Evolutionary conservation across 352 stramenopile species (phyloP), one percentile per base, ranked within the genome.

Genomic region (Phytopythium sindhum): DNA sequence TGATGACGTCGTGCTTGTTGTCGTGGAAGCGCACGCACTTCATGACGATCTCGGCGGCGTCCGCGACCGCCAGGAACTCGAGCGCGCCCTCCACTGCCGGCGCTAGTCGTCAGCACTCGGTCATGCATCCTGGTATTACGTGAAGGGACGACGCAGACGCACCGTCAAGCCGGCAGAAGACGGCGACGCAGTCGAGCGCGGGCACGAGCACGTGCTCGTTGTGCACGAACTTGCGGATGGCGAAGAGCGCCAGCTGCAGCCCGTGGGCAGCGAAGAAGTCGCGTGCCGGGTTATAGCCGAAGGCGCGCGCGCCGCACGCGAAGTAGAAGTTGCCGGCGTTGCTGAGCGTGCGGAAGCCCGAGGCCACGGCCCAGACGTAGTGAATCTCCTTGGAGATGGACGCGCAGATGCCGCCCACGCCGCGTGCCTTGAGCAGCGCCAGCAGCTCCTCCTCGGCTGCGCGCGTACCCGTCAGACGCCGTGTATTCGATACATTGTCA

Each of bases 281-380:
- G 31, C 66, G 67, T 24, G 77, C 82, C 5, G 82, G 82, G 51
- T 90, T 89, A 67, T 88, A 89, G 35, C 80, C 78, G 48, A 93
- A 89, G 15, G 77, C 70, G 42, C 82, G 75, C 21, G 74, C 68
- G 12, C 75, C 84, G 56, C 84, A 91, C 26, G 84, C 83, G 44
- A 90, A 89, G 74, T 91, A 93, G 66, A 90, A 93, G 62, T 90
- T 72, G 63, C 75, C 81, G 33, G 89, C 79, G 59, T 75, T 81
- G 14, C 77, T 68, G 28, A 93, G 73, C 31, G 82, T 90, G 66
- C 78, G 75, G 68, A 90, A 91, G 21, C 80, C 82, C 9, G 82
- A 89, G 11, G 74, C 72, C 21, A 89, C 82, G 19, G 82, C 81
- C 84, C 82, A 91, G 28, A 74, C 80, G 60, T 90, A 90, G 65